Conservation (phyloP, 306 rosid species). For the Malus fusca region DNA sequence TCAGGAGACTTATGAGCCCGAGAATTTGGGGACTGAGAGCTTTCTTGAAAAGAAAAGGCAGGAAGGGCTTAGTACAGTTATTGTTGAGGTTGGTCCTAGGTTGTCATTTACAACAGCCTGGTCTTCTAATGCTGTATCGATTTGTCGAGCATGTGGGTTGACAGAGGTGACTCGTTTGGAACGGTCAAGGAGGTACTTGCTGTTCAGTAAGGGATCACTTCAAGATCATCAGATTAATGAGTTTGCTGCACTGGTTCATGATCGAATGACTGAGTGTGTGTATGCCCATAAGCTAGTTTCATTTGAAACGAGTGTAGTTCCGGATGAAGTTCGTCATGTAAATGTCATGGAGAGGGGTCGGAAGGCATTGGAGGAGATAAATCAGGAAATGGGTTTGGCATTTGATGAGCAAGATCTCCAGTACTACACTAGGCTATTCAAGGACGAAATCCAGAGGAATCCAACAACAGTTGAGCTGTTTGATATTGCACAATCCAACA, state of each 20-base stretch:
- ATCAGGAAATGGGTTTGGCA: conserved; percentile 75
- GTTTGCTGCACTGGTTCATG: conserved; percentile 73
- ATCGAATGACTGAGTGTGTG: conserved; percentile 85
- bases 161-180: conserved; percentile 78
- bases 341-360: conserved; percentile 79
- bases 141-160: conserved; percentile 83
- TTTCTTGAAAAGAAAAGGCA: conserved; percentile 66
- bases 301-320: conserved; percentile 52
- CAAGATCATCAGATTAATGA: conserved; percentile 50
- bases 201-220: conserved; percentile 39
- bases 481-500: conserved; percentile 91
- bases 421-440: conserved; percentile 71
- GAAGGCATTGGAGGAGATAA: conserved; percentile 78
- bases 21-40: conserved; percentile 66
- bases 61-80: conserved; percentile 48
- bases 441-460: conserved; percentile 68
- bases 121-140: conserved; percentile 88
- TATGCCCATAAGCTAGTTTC: conserved; percentile 56
- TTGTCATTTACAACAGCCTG: conserved; percentile 86
- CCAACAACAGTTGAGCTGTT: conserved; percentile 83
- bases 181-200: conserved; percentile 76
- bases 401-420: conserved; percentile 88
- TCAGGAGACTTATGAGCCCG: conserved; percentile 82
- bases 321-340: conserved; percentile 53
- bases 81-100: conserved; percentile 86